Conservation (phyloP, 1,139 yeast genomes). For the Taphrina deformans region DNA sequence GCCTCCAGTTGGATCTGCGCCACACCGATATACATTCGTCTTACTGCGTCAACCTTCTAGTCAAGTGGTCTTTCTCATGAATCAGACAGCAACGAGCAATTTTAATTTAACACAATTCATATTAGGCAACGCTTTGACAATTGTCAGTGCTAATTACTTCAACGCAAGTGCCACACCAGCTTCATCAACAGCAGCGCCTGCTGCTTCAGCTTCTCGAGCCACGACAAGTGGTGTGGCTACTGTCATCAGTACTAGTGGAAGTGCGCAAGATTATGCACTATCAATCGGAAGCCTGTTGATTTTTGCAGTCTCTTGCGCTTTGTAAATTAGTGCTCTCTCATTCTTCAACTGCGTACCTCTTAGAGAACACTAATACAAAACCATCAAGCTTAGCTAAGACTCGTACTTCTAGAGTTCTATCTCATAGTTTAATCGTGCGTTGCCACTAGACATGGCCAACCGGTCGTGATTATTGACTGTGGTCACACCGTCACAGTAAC, state of each 20-base stretch:
- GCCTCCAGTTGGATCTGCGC: conserved; percentile 13
- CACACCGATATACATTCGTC: conserved; percentile 17
- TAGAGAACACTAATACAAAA: too few relatives aligned
- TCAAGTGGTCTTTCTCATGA: not conserved
- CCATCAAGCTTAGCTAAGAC: too few relatives aligned
- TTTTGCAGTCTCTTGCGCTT: too few relatives aligned
- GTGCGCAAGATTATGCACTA: too few relatives aligned
- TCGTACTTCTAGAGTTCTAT: too few relatives aligned
- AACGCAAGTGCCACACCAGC: conserved; percentile 5
- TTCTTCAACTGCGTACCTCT: too few relatives aligned
- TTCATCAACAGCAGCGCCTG: not conserved
- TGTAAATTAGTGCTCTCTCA: too few relatives aligned
- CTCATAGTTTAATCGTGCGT: too few relatives aligned
- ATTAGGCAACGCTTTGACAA: not conserved
- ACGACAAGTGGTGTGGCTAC: not conserved
- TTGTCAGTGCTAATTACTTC: conserved; percentile 28
- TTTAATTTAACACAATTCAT: conserved; percentile 18
- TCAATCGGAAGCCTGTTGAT: too few relatives aligned
- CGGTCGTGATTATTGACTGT: too few relatives aligned
- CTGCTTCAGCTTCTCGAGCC: not conserved
- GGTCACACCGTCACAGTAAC: too few relatives aligned
- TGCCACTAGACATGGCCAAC: too few relatives aligned
- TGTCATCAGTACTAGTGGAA: not conserved
- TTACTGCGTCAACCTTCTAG: conserved; percentile 17
- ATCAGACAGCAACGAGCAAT: conserved; percentile 14